Percentiles rank a stretch among this genome's conserved stretches.
Conservation (phyloP, 306 rosid genomes). For the Pyrus bretschneideri region DNA sequence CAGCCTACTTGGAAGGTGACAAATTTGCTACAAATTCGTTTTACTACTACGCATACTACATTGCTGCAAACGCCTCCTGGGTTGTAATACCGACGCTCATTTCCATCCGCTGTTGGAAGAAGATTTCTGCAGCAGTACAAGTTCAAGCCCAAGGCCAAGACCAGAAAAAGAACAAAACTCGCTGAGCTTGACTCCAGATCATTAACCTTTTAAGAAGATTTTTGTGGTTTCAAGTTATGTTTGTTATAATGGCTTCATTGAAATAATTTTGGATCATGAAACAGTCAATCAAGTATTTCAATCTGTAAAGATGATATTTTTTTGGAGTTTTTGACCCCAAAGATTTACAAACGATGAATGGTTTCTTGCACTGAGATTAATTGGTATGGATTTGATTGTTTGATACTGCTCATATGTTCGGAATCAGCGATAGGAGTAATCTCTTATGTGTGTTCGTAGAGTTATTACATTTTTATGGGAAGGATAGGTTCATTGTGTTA, state of each 20-base stretch:
- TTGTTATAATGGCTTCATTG: neutral
- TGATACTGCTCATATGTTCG: neutral
- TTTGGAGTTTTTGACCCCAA: neutral
- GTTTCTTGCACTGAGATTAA: neutral
- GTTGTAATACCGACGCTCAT: constrained; percentile 62
- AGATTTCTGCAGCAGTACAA: constrained; percentile 47
- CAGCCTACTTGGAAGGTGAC: constrained; percentile 75
- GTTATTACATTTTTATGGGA: neutral
- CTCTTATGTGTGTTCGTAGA: neutral
- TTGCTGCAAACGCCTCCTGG: constrained; percentile 72
- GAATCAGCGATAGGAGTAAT: neutral
- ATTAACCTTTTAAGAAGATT: neutral
- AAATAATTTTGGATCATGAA: neutral
- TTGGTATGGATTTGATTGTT: neutral
- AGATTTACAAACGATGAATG: neutral
- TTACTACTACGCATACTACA: constrained; percentile 69
- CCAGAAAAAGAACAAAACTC: constrained; percentile 62
- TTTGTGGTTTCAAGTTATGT: neutral
- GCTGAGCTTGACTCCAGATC: constrained; percentile 31
- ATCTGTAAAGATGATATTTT: neutral
- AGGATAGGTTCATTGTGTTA: neutral
- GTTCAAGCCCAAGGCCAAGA: constrained; percentile 22
- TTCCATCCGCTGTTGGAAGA: constrained; percentile 66
- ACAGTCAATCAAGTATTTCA: neutral
- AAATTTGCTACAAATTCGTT: constrained; percentile 48